Conservation (phyloP, 2,329 filamentous ascomycete genomes). For the Ophiostoma ips region DNA sequence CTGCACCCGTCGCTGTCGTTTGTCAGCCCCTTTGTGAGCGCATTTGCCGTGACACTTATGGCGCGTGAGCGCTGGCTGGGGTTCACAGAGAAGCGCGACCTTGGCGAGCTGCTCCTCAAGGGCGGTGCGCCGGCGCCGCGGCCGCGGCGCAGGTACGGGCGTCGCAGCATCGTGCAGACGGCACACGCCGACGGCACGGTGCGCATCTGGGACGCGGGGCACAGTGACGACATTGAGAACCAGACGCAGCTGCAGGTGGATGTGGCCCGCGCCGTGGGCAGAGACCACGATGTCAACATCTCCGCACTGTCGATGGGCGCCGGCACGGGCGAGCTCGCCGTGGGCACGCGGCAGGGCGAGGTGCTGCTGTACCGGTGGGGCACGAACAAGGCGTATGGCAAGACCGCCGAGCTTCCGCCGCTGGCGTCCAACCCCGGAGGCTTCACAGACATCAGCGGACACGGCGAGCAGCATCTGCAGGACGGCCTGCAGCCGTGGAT, state of each 20-base stretch:
- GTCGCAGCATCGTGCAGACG: conserved; percentile 71
- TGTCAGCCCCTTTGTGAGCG: conserved; percentile 77
- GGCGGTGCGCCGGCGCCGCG: conserved; percentile 64
- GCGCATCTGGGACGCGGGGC: conserved; percentile 84
- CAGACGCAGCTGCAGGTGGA: conserved; percentile 70
- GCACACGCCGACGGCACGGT: conserved; percentile 85
- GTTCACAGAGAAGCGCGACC: conserved; percentile 69
- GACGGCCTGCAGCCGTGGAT: conserved; percentile 57
- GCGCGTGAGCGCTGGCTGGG: conserved; percentile 76
- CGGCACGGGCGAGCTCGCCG: conserved; percentile 71
- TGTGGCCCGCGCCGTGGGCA: conserved; percentile 64
- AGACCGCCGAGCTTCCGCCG: conserved; percentile 35
- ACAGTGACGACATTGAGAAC: conserved; percentile 90
- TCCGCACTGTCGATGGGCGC: conserved; percentile 67
- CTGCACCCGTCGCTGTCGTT: conserved; percentile 78
- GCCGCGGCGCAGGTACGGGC: conserved; percentile 63
- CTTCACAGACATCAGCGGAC: conserved; percentile 58
- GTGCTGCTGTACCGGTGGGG: conserved; percentile 79
- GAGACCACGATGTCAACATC: conserved; percentile 64
- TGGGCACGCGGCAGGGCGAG: conserved; percentile 72
- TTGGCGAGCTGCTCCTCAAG: conserved; percentile 62
- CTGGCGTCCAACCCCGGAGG: conserved; percentile 49
- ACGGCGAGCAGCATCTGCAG: conserved; percentile 58
- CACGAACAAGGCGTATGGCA: conserved; percentile 47
- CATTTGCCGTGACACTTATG: conserved; percentile 56